Evolutionary conservation across 768 basidiomycete species (phyloP), one percentile per base, ranked within the genome.

Genomic region (Hortiboletus campestris): DNA sequence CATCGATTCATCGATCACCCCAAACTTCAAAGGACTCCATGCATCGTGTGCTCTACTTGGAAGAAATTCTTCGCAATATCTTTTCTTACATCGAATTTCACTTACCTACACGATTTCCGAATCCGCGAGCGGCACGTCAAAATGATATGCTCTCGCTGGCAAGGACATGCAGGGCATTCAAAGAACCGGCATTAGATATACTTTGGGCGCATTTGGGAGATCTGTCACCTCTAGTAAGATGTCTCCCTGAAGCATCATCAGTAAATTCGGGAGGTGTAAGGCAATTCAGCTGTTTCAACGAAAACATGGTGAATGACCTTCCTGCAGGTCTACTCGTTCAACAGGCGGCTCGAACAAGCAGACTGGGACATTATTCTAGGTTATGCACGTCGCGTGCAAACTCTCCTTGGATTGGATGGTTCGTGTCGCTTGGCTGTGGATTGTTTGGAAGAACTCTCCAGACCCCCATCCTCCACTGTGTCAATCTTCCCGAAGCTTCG

Each of bases 161-260:
- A 1, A 49, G 51, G 36, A 55, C 57, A 13, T 66, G 63, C 39
- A 55, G 11, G 22, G 13, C 56, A 17, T 63, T 66, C 56, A 65
- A 50, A 19, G 53, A 53, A 0, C 49, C 53, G 4, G 63, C 60
- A 2, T 17, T 67, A 7, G 41, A 53, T 22, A 34, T 53, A 40
- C 35, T 63, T 7, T 65, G 51, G 58, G 32, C 43, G 3, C 39
- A 57, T 25, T 48, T 67, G 32, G 35, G 39, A 4, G 47, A 47
- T 41, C 19, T 58, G 6, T 17, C 56, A 8, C 65, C 59, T 10
- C 46, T 66, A 4, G 32, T 64, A 22, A 31, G 46, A 22, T 56
- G 53, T 38, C 51, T 63, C 14, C 57, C 57, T 4, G 14, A 20
- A 43, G 19, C 45, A 29, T 49, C 46, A 10, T 36, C 49, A 47